A percentile compares a stretch with the other conserved stretches of the same genome.
Conservation (phyloP, 805 yeast species). For the Kuraishia hungarica region DNA sequence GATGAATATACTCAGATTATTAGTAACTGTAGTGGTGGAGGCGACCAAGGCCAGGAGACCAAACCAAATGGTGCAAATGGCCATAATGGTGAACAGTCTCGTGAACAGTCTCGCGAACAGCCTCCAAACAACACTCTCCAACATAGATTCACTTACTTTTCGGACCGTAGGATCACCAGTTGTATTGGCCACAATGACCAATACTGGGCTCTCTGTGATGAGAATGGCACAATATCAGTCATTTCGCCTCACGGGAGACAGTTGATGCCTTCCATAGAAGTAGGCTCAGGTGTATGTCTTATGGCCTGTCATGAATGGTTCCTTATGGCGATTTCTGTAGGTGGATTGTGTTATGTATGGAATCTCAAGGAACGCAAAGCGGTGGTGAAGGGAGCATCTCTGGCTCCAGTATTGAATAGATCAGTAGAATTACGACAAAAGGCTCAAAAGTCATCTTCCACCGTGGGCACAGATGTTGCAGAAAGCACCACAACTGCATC, state of each 20-base stretch:
- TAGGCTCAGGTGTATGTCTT: constrained; percentile 38
- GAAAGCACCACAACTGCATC: constrained; percentile 14
- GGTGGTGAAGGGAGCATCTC: constrained; percentile 33
- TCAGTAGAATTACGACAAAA: constrained; percentile 6
- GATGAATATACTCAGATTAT: constrained; percentile 17
- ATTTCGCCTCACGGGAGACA: constrained; percentile 36
- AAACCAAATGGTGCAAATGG: background rate
- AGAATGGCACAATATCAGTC: constrained; percentile 45
- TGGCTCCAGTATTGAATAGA: constrained; percentile 45
- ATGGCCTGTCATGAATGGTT: constrained; percentile 24
- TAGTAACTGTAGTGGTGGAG: constrained; percentile 1
- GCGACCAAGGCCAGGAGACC: background rate
- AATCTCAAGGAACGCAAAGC: constrained; percentile 24
- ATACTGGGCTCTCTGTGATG: constrained; percentile 49
- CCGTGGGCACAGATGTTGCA: constrained; percentile 3
- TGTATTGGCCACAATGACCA: constrained; percentile 26
- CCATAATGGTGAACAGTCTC: too few species aligned
- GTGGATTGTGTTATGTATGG: constrained; percentile 46
- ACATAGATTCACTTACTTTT: background rate
- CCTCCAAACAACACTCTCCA: background rate
- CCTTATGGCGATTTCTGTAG: constrained; percentile 37
- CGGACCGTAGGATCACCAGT: constrained; percentile 31
- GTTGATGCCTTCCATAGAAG: constrained; percentile 38
- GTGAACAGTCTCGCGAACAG: too few species aligned
- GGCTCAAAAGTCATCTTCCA: constrained; percentile 3